Evolutionary conservation across 208 protist species (phyloP).

Genomic region (Porcisia deanei): DNA sequence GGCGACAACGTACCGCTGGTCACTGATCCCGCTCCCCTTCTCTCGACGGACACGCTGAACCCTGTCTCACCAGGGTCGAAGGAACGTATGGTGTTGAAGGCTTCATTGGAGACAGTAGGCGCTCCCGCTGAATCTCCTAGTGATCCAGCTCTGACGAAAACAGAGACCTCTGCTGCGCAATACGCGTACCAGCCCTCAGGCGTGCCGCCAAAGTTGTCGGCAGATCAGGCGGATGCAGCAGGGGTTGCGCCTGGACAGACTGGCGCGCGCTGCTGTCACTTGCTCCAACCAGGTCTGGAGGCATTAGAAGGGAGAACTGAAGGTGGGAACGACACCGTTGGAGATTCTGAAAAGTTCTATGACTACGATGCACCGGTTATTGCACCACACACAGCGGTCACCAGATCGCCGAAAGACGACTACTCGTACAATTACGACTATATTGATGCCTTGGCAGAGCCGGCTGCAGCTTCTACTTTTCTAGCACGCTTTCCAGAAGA

Average conservation of each 20-base stretch:
- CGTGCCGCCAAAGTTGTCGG: not conserved
- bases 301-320: too few species aligned
- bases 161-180: not conserved
- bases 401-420: not conserved
- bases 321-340: not conserved
- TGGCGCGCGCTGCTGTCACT: not conserved
- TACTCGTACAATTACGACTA: not conserved
- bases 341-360: not conserved
- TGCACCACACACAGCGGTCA: not conserved
- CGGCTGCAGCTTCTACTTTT: not conserved
- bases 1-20: not conserved
- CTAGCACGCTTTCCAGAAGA: not conserved
- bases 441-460: not conserved
- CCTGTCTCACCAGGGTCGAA: not conserved
- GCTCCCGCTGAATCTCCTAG: not conserved
- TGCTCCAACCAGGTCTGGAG: too few species aligned
- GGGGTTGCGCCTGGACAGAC: not conserved
- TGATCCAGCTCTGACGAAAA: not conserved
- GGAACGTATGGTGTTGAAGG: too few species aligned
- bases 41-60: constrained; percentile 3
- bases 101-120: not conserved
- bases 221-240: not conserved
- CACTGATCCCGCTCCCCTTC: not conserved
- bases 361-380: not conserved
- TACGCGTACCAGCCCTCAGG: not conserved